Evolutionary conservation across 2,329 filamentous ascomycete genomes (phyloP).

Genomic region (Aspergillus fischeri): DNA sequence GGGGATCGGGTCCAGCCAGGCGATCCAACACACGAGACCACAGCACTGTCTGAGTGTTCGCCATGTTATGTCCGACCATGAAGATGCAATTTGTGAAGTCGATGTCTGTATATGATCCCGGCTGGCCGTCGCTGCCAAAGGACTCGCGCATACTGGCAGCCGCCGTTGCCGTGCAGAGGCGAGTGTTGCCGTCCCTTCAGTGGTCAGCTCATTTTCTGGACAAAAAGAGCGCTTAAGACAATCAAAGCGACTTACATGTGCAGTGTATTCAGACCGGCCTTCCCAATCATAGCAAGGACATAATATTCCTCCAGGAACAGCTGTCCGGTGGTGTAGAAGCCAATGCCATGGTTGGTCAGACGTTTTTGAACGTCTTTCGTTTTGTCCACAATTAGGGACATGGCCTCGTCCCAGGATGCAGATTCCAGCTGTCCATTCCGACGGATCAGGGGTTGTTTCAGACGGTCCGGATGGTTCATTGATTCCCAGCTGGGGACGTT

Average conservation of each 20-base stretch:
- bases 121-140: conserved; percentile 37
- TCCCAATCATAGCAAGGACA: conserved; percentile 36
- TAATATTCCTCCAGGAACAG: conserved; percentile 40
- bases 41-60: conserved; percentile 36
- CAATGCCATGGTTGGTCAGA: conserved; percentile 36
- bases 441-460: conserved; percentile 31
- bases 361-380: conserved; percentile 26
- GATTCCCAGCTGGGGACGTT: conserved; percentile 22
- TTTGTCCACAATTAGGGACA: conserved; percentile 31
- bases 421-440: conserved; percentile 32
- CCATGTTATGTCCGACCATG: conserved; percentile 36
- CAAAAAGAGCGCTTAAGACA: not conserved
- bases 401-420: conserved; percentile 37
- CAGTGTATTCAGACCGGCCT: conserved; percentile 35
- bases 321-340: conserved; percentile 38
- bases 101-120: conserved; percentile 35
- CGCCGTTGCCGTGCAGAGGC: conserved; percentile 38
- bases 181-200: conserved; percentile 37
- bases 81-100: conserved; percentile 37
- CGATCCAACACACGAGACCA: conserved; percentile 36
- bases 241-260: conserved; percentile 27
- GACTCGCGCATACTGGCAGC: conserved; percentile 38
- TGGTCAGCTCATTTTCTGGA: not conserved
- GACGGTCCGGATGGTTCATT: conserved; percentile 26
- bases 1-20: conserved; percentile 32